Base-by-base conservation (phyloP, 805 yeast species). In the Ogataea salicorniae region DNA sequence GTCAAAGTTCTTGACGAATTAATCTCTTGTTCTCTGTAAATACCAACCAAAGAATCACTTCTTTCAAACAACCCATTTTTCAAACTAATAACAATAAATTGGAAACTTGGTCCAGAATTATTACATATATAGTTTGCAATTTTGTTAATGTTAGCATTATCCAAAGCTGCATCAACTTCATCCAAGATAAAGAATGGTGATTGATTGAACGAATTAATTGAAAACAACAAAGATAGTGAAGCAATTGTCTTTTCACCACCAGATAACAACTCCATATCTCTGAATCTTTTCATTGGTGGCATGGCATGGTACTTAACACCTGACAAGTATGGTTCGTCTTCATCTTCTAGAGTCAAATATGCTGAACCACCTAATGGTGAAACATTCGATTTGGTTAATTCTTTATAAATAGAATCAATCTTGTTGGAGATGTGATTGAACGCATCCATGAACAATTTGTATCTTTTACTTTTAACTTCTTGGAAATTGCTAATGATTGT, bases 201-300 rank as follows among this genome's bases (percentile, higher is more conserved):
- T 2, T 97, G 97, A 44, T 84, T 92, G 67, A 72, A 86, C 0
- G 95, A 83, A 63, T 94, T 97, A 38, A 91, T 81, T 0, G 98
- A 91, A 69, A 94, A 94, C 42, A 94, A 66, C 52, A 94, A 71
- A 0, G 98, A 97, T 53, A 94, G 70, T 0, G 99, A 99, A 2
- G 99, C 99, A 64, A 94, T 84, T 2, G 97, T 87, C 62, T 91
- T 90, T 62, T 94, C 99, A 46, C 99, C 99, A 46, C 99, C 99
- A 1, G 97, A 89, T 20, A 94, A 73, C 47, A 87, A 77, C 48
- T 88, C 95, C 88, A 94, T 90, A 54, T 88, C 96, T 55, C 92
- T 77, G 64, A 90, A 94, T 55, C 97, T 74, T 60, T 94, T 94
- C 80, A 87, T 77, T 9, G 98, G 98, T 1, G 98, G 98, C 85